Evolutionary conservation across 345 rosid species (phyloP).

Genomic region (Euphorbia pulcherrima): DNA sequence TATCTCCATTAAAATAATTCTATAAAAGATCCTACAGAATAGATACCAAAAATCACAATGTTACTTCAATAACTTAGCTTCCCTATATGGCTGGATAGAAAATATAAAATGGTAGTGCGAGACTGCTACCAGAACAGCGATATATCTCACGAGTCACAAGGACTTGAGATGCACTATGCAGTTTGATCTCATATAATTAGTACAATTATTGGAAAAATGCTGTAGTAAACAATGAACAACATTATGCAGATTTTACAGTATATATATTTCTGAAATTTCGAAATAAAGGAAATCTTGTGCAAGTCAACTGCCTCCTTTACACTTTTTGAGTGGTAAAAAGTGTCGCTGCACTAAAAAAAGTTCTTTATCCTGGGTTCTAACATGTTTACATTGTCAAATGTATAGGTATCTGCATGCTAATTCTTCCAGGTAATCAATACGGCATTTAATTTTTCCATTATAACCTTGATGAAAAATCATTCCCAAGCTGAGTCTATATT

Average conservation of each 20-base stretch:
- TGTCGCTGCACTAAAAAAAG: neutral
- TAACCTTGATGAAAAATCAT: neutral
- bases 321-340: neutral
- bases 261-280: neutral
- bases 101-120: neutral
- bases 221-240: no score
- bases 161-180: neutral
- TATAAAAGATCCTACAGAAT: neutral
- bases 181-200: no score
- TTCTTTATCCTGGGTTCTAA: neutral
- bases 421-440: neutral
- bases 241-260: neutral
- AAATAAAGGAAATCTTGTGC: neutral
- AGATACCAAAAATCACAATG: neutral
- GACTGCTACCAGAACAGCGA: neutral
- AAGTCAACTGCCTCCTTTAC: neutral
- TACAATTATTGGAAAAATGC: no score
- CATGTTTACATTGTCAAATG: neutral
- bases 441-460: neutral
- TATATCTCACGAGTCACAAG: neutral
- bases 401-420: neutral
- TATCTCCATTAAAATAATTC: neutral
- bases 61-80: neutral
- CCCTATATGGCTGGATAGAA: neutral
- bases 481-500: no score